Base-by-base conservation (phyloP, 768 basidiomycete species). In the Nevesoporus exiguus region DNA sequence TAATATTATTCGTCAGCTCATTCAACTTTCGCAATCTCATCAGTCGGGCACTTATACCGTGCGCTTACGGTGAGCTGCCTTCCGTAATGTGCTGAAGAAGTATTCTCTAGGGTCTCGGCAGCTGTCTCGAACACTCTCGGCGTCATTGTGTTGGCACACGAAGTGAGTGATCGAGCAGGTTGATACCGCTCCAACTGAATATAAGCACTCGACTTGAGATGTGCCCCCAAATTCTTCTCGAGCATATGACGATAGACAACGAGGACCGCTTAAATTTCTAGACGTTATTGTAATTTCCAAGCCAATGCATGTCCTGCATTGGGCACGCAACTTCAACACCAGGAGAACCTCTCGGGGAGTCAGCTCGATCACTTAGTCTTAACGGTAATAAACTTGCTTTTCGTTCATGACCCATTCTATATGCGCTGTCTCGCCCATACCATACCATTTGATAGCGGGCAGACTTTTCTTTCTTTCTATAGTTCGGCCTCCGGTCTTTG, bases 401-500 rank as follows among this genome's bases (percentile, higher is more conserved):
- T 82, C 80, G 46, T 80, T 81, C 15, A 37, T n/a, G n/a, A 37
- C 36, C 36, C 36, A 15, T 37, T 37, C 36, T n/a, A 37, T 8
- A 8, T 14, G 15, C 36, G 36, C 36, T 3, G 15, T n/a, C 8
- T 37, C 17, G 2, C 36, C 36, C 5, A 2, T 17, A n/a, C 36
- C 36, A 17, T 37, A 37, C 36, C 36, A 37, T 17, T 9, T 37
- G 15, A 37, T n/a, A n/a, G 36, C 36, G 17, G 36, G 36, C 15
- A 37, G 36, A n/a, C 36, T 14, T n/a, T 4, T 37, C n/a, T 37
- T 4, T 17, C 36, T 14, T 33, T 5, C 33, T 5, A 33, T 7
- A 33, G 33, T 14, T 10, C 7, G 3, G 3, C 13, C 33, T 14
- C 33, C 33, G 3, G 33, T 11, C 13, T 11, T 33, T 33, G 33